Percentiles rank a stretch among this genome's conserved stretches.
phyloP scores from a whole-genome alignment of 192 early-diverging fungal genomes.

The Backusella parvicylindrica region DNA sequence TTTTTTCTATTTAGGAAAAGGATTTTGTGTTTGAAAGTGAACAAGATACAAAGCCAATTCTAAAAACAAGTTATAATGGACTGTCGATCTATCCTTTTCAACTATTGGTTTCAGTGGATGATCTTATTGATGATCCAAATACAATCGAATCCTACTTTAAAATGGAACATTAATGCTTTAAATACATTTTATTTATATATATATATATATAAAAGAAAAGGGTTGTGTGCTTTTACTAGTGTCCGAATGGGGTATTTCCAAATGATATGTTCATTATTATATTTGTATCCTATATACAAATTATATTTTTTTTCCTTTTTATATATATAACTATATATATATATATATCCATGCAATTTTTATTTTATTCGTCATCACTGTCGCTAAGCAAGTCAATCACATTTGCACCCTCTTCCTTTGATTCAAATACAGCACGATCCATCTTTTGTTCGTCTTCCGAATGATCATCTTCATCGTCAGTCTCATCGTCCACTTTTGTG shows the following conservation, averaged over 20 bases:
- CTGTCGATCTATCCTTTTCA: neutral
- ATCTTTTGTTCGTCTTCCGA: neutral
- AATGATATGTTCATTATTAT: neutral
- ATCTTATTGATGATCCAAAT: neutral
- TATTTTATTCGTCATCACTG: slow-evolving; percentile 7
- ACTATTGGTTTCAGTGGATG: neutral
- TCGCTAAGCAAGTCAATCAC: slow-evolving; percentile 15
- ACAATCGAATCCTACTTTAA: slow-evolving; percentile 7
- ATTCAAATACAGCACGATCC: neutral
- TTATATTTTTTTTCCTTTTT: neutral
- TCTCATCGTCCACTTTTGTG: neutral
- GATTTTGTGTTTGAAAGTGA: neutral
- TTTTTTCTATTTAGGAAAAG: neutral
- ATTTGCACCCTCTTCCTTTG: neutral
- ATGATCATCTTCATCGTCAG: neutral
- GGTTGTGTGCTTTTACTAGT: neutral
- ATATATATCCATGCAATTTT: neutral
- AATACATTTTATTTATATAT: neutral
- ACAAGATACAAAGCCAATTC: neutral
- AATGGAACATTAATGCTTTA: neutral
- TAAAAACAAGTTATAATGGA: neutral
- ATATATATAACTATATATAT: neutral
- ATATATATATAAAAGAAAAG: neutral
- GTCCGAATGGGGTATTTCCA: neutral
- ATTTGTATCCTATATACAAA: neutral